phyloP scores from a whole-genome alignment of 345 rosid genomes.

The Geranium brycei region DNA sequence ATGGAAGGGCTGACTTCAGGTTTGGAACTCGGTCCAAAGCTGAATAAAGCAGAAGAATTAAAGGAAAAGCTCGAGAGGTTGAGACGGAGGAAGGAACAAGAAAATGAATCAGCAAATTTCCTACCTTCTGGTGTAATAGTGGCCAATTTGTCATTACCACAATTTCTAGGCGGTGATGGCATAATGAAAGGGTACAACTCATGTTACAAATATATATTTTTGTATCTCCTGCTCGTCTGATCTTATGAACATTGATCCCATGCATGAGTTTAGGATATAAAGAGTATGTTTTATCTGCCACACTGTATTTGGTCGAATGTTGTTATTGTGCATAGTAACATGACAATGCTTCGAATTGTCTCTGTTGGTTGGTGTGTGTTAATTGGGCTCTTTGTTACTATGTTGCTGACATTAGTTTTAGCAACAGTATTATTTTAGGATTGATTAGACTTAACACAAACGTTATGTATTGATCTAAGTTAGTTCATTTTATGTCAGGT shows the following conservation, averaged over 20 bases:
- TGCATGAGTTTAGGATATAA: not conserved
- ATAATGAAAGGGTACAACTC: slow-evolving; percentile 64
- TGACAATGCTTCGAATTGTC: not conserved
- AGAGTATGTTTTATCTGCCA: not conserved
- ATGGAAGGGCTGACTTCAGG: slow-evolving; percentile 87
- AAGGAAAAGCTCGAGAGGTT: slow-evolving; percentile 75
- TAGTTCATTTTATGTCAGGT: not conserved
- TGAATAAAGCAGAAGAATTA: slow-evolving; percentile 68
- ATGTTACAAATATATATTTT: not conserved
- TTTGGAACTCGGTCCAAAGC: slow-evolving; percentile 76
- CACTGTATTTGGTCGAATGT: not conserved
- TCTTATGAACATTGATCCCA: not conserved
- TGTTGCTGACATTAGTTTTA: not conserved
- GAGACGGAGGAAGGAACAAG: slow-evolving; percentile 47
- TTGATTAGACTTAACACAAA: not conserved
- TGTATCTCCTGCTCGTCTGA: not conserved
- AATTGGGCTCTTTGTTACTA: not conserved
- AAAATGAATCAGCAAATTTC: slow-evolving; percentile 50
- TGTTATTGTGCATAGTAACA: not conserved
- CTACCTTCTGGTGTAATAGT: slow-evolving; percentile 54
- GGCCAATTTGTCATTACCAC: slow-evolving; percentile 59
- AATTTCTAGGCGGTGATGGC: slow-evolving; percentile 68
- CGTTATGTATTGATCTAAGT: not conserved
- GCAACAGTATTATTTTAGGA: not conserved
- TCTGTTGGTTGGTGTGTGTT: not conserved